Conservation (phyloP, 2,329 filamentous ascomycete species). For the Fusarium ambrosium region DNA sequence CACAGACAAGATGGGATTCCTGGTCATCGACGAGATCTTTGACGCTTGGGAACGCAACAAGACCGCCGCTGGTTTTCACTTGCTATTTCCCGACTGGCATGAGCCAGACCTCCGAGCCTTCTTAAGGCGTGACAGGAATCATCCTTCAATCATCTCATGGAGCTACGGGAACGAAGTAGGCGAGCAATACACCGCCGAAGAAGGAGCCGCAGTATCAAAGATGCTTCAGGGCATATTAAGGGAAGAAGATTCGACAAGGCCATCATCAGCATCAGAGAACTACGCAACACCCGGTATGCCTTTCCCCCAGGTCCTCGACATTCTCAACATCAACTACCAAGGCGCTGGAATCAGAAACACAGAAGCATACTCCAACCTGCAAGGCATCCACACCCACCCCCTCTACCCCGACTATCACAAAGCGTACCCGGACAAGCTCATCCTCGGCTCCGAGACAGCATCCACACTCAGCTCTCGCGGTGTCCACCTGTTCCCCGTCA, state of each 20-base stretch:
- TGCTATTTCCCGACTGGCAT: constrained; percentile 66
- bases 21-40: constrained; percentile 68
- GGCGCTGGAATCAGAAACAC: constrained; percentile 61
- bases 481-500: constrained; percentile 67
- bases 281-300: constrained; percentile 53
- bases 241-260: constrained; percentile 63
- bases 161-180: constrained; percentile 67
- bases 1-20: constrained; percentile 62
- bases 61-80: constrained; percentile 62
- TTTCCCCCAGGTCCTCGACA: constrained; percentile 59
- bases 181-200: constrained; percentile 57
- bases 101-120: constrained; percentile 66
- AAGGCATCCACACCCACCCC: constrained; percentile 48
- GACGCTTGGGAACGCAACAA: constrained; percentile 65
- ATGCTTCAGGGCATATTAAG: constrained; percentile 57
- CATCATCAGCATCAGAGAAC: constrained; percentile 62
- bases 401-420: constrained; percentile 59
- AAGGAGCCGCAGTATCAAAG: constrained; percentile 50
- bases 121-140: constrained; percentile 67
- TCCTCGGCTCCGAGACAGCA: constrained; percentile 58
- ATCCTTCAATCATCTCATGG: constrained; percentile 66
- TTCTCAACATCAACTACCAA: constrained; percentile 69
- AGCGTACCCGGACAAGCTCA: constrained; percentile 61
- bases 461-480: constrained; percentile 64
- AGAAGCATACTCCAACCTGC: constrained; percentile 46